Conservation (phyloP, 2,329 filamentous ascomycete genomes). For the Aspergillus neotritici region DNA sequence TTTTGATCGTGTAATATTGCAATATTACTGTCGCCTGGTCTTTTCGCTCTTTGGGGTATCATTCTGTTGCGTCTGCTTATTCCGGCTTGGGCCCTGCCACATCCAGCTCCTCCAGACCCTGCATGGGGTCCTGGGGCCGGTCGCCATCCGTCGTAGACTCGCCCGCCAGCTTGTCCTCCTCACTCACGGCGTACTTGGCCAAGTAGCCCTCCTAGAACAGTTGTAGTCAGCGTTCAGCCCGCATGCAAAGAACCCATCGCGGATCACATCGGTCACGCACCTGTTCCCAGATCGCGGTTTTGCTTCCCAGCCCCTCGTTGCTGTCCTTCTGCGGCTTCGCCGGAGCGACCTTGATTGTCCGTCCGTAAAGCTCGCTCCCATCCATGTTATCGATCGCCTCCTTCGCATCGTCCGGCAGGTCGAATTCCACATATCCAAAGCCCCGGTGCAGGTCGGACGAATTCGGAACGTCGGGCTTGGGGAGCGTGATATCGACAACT, state of each 20-base stretch:
- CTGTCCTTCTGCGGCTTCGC: slow-evolving; percentile 89
- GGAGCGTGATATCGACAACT: slow-evolving; percentile 83
- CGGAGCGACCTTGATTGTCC: slow-evolving; percentile 82
- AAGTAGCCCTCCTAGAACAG: slow-evolving; percentile 77
- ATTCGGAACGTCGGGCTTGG: slow-evolving; percentile 78
- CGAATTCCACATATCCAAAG: slow-evolving; percentile 95
- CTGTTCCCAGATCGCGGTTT: slow-evolving; percentile 95
- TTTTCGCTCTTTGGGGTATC: slow-evolving; percentile 19
- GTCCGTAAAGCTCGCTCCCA: slow-evolving; percentile 87
- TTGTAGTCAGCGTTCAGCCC: slow-evolving; percentile 19
- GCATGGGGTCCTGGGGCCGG: slow-evolving; percentile 77
- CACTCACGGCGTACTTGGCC: slow-evolving; percentile 76
- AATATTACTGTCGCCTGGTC: slow-evolving; percentile 24
- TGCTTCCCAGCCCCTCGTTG: slow-evolving; percentile 83
- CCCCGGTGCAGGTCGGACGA: slow-evolving; percentile 76
- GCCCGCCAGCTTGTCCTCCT: slow-evolving; percentile 64
- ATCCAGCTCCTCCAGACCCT: slow-evolving; percentile 86
- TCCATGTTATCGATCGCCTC: slow-evolving; percentile 99
- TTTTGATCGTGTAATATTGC: slow-evolving; percentile 23
- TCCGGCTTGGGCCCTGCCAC: slow-evolving; percentile 84
- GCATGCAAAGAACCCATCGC: background rate
- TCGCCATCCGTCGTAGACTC: slow-evolving; percentile 49
- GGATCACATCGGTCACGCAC: slow-evolving; percentile 47
- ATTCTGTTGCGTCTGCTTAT: slow-evolving; percentile 39
- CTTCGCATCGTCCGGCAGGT: slow-evolving; percentile 74